Evolutionary conservation across 371 early-diverging fungal genomes (phyloP).

Genomic region (Lichtheimia hyalospora): DNA sequence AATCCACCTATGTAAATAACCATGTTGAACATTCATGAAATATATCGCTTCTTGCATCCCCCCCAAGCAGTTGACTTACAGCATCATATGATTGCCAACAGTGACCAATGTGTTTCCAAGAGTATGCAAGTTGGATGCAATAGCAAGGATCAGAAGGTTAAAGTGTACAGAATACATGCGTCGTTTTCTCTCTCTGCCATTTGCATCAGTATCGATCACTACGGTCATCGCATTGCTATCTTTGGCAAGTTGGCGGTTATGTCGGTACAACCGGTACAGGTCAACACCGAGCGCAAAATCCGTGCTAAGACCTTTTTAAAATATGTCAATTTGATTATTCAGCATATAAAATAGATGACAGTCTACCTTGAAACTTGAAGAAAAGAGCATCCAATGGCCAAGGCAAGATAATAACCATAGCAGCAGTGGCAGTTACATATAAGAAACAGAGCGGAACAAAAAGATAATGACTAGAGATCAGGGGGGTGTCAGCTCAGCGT

Average conservation of each 20-base stretch:
- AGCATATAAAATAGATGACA: too few relatives aligned
- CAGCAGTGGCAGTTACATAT: constrained; percentile 30
- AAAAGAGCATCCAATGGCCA: constrained; percentile 56
- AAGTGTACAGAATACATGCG: constrained; percentile 15
- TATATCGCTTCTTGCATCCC: too few relatives aligned
- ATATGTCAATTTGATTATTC: too few relatives aligned
- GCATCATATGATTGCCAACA: constrained; percentile 11
- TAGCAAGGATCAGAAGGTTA: constrained; percentile 15
- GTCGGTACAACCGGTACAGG: constrained; percentile 35
- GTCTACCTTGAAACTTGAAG: constrained; percentile 42
- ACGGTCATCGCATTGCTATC: constrained; percentile 10
- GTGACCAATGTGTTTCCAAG: constrained; percentile 30
- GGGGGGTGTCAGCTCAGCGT: neutral
- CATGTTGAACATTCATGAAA: neutral
- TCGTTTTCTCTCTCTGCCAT: neutral
- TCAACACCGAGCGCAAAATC: constrained; percentile 41
- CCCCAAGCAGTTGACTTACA: constrained; percentile 12
- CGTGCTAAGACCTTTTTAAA: constrained; percentile 33
- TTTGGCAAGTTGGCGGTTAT: constrained; percentile 13
- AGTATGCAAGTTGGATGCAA: constrained; percentile 23
- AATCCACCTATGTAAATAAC: constrained; percentile 22
- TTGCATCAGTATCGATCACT: neutral
- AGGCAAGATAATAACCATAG: constrained; percentile 28
- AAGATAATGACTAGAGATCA: constrained; percentile 20
- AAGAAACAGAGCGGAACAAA: constrained; percentile 32